Conservation (phyloP, 2,329 filamentous ascomycete species). For the Calonectria naviculata region DNA sequence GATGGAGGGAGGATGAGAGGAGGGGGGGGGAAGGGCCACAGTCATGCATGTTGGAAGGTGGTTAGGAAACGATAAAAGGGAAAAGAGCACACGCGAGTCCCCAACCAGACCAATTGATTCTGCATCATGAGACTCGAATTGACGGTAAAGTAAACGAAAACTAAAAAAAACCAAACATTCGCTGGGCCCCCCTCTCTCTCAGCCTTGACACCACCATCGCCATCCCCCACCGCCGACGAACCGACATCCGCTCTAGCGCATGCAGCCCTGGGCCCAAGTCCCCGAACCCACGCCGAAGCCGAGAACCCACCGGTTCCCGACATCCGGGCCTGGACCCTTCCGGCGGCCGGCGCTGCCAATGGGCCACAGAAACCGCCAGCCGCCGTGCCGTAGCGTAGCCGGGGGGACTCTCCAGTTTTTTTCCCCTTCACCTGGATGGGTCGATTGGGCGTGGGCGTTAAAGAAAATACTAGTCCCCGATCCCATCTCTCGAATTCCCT, state of each 20-base stretch:
- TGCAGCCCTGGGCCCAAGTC: not conserved
- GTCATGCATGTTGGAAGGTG: not conserved
- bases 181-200: too few species aligned
- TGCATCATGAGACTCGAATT: not conserved
- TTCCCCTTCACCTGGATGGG: not conserved
- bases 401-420: not conserved
- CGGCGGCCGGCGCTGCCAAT: slow-evolving; percentile 30
- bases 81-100: not conserved
- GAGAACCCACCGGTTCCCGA: slow-evolving; percentile 10
- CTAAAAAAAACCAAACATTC: not conserved
- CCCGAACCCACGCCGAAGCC: slow-evolving; percentile 13
- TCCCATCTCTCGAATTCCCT: not conserved
- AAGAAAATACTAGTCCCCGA: not conserved
- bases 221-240: slow-evolving; percentile 13
- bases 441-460: not conserved
- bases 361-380: not conserved
- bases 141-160: not conserved
- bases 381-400: slow-evolving; percentile 3
- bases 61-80: not conserved
- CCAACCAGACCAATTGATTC: not conserved
- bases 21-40: not conserved
- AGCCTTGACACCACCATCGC: not conserved
- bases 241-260: slow-evolving; percentile 17
- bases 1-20: not conserved
- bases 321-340: slow-evolving; percentile 31